Conservation (phyloP, 371 early-diverging fungal genomes). For the Lichtheimia ramosa region DNA sequence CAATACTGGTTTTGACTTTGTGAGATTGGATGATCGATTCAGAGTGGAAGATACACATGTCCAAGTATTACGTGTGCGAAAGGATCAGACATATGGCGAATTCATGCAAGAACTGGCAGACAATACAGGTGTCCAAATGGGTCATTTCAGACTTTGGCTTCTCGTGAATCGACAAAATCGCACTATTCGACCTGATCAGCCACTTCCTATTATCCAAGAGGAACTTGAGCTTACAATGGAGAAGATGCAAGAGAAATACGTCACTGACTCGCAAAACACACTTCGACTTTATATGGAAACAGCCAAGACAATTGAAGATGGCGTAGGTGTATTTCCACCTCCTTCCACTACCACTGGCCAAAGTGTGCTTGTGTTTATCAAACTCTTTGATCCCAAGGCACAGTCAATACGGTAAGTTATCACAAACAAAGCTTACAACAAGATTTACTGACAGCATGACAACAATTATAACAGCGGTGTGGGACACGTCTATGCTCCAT, state of each 20-base stretch:
- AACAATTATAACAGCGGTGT: conserved; percentile 5
- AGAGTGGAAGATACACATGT: conserved; percentile 10
- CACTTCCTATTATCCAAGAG: conserved; percentile 5
- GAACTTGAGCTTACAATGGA: conserved; percentile 21
- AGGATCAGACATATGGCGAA: conserved; percentile 35
- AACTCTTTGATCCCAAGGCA: conserved; percentile 20
- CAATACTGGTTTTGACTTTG: conserved; percentile 85
- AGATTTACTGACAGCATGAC: too few species aligned
- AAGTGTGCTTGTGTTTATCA: conserved; percentile 22
- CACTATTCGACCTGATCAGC: conserved; percentile 82
- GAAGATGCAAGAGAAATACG: conserved; percentile 17
- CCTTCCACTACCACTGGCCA: conserved; percentile 7
- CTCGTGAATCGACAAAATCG: conserved; percentile 89
- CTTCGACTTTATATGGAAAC: conserved; percentile 27
- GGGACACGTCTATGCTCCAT: conserved; percentile 50
- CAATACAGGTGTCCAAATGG: conserved; percentile 37
- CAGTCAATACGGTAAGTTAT: conserved; percentile 20
- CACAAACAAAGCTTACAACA: not conserved
- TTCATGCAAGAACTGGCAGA: conserved; percentile 26
- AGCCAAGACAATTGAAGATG: conserved; percentile 11
- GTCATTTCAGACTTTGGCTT: conserved; percentile 81
- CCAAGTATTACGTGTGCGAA: conserved; percentile 19
- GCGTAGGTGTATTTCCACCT: conserved; percentile 18
- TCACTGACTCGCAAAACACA: conserved; percentile 11
- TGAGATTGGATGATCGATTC: conserved; percentile 32